A percentile compares a stretch with the other conserved stretches of the same genome.
Evolutionary conservation across 208 protist species (phyloP).

Genomic region (Leishmania turanica): DNA sequence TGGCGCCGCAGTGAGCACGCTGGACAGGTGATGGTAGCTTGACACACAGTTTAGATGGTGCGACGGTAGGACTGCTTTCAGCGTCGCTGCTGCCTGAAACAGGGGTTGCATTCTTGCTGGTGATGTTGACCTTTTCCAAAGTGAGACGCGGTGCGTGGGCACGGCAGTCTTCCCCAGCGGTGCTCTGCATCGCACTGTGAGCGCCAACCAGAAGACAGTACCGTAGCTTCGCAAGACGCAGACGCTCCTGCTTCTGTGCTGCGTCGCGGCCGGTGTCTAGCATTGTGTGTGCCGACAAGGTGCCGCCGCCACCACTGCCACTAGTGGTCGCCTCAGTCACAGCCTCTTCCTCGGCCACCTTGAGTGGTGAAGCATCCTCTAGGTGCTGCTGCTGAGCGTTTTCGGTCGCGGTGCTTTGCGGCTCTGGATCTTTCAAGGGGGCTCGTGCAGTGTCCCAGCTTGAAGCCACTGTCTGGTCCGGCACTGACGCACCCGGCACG

Average conservation of each 20-base stretch:
- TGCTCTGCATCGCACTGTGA: slow-evolving; percentile 22
- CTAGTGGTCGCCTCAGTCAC: neutral
- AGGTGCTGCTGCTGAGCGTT: neutral
- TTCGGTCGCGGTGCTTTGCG: neutral
- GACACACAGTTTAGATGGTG: neutral
- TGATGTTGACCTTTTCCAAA: neutral
- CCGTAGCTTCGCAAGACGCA: neutral
- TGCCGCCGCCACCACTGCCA: neutral
- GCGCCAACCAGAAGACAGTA: slow-evolving; percentile 22
- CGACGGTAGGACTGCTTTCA: neutral
- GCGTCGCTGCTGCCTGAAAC: neutral
- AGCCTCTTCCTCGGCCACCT: neutral
- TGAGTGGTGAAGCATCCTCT: neutral
- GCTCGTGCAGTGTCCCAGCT: too few species aligned
- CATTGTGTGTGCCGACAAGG: neutral
- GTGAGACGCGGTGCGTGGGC: slow-evolving; percentile 1
- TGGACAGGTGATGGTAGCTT: neutral
- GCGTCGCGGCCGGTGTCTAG: neutral
- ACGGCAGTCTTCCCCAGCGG: slow-evolving; percentile 9
- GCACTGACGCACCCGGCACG: neutral
- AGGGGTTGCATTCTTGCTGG: neutral
- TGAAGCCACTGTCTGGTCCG: neutral
- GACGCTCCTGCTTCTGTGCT: neutral
- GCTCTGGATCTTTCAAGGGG: neutral
- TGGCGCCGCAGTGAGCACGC: neutral